Evolutionary conservation across 768 basidiomycete species (phyloP), one percentile per base, ranked within the genome.

Genomic region (Lactifluus piperatus): DNA sequence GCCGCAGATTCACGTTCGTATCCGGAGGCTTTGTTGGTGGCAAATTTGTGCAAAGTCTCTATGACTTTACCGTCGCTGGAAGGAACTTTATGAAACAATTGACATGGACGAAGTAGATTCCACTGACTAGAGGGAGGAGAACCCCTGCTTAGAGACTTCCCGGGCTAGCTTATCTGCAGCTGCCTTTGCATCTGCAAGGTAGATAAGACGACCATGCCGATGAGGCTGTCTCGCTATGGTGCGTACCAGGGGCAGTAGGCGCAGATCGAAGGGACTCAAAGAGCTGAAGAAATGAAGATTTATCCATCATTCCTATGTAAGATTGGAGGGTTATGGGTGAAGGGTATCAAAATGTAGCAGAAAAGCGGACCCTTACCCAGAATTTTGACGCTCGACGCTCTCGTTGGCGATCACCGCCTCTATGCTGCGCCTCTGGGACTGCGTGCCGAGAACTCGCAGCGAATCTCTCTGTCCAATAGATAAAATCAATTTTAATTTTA

Each of bases 1-100:
- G 86, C 85, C 41, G 86, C 85, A 34, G 90, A 90, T 76, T 94
- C 92, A 59, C 91, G 86, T 71, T 92, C 91, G 68, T 81, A 91
- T 53, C 89, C 89, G 29, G 86, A 89, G 74, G 91, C 91, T 73
- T 89, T 89, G 72, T 91, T 91, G 59, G 81, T 79, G 30, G 86
- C 87, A 70, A 84, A 91, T 22, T 68, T 63, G 56, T 87, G 83
- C 49, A 94, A 74, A 36, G 82, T 80, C 51, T 79, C 74, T 48
- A 93, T 71, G 51, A 94, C 72, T 51, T 79, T 72, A 63, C 73
- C 71, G 68, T 89, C 82, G 48, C 89, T 91, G 66, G 36, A n/a
- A 51, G 14, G 20, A 29, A 11, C 30, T 24, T 51, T 24, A 43
- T 55, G 20, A 8, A 24, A 39, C 68, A 73, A 64, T 64, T 22